These are phyloP conservation scores for Lophiotrema nucula DNA, from an alignment of 495 filamentous ascomycete species.

Conservation along the genomic window DNA sequence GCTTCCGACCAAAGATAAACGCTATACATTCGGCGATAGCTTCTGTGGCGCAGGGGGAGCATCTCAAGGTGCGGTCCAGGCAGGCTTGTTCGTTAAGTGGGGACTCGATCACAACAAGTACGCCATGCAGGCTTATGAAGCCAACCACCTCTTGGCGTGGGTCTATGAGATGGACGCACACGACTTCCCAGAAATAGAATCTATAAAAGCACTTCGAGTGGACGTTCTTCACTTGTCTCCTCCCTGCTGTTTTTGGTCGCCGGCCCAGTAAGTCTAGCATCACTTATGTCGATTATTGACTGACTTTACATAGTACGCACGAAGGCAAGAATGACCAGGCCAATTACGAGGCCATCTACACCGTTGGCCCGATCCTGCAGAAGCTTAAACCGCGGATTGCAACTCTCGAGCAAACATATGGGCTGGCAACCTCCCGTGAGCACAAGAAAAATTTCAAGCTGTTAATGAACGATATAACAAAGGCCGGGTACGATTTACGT, in stretches of 20 bases:
- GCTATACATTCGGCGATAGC: slow-evolving; percentile 66
- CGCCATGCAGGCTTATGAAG: slow-evolving; percentile 56
- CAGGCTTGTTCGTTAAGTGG: slow-evolving; percentile 60
- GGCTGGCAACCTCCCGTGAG: slow-evolving; percentile 44
- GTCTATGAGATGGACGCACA: slow-evolving; percentile 49
- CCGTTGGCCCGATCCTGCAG: slow-evolving; percentile 57
- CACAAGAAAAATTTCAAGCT: slow-evolving; percentile 49
- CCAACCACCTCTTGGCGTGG: slow-evolving; percentile 53
- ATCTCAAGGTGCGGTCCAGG: slow-evolving; percentile 63
- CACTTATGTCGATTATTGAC: slow-evolving; percentile 36
- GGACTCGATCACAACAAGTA: slow-evolving; percentile 59
- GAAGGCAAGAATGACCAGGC: slow-evolving; percentile 55
- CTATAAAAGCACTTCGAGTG: slow-evolving; percentile 38
- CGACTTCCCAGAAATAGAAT: slow-evolving; percentile 44
- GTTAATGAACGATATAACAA: slow-evolving; percentile 63
- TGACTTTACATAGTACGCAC: slow-evolving; percentile 7
- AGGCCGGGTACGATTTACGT: slow-evolving; percentile 66
- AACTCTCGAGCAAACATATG: slow-evolving; percentile 84
- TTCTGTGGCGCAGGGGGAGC: slow-evolving; percentile 79
- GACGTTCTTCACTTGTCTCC: slow-evolving; percentile 81
- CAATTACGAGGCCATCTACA: slow-evolving; percentile 63
- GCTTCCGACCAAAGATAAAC: not conserved
- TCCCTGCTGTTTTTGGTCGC: slow-evolving; percentile 80
- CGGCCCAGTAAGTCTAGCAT: slow-evolving; percentile 61
- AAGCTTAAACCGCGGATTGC: slow-evolving; percentile 65